Evolutionary conservation across 2,329 filamentous ascomycete genomes (phyloP).

Genomic region (Talaromyces amestolkiae): DNA sequence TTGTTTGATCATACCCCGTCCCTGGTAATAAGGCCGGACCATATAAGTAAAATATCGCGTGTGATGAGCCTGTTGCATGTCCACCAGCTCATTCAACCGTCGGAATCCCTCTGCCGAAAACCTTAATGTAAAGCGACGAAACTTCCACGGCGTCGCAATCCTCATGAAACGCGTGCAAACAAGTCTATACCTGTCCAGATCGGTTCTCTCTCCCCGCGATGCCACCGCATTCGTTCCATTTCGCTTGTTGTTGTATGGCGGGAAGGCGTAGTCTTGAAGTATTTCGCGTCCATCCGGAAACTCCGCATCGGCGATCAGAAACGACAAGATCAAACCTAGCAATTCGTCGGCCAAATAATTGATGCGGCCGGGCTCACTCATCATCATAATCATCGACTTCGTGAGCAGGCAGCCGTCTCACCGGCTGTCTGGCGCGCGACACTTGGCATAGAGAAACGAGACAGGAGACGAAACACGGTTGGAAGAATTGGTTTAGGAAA

Average conservation of each 20-base stretch:
- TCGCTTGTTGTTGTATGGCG: constrained; percentile 2
- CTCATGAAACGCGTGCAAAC: constrained; percentile 42
- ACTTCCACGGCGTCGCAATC: constrained; percentile 41
- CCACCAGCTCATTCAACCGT: constrained; percentile 34
- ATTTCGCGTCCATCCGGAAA: constrained; percentile 18
- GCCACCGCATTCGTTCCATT: constrained; percentile 3
- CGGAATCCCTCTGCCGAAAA: constrained; percentile 37
- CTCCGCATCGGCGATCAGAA: constrained; percentile 26
- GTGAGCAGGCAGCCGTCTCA: constrained; percentile 32
- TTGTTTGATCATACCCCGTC: constrained; percentile 32
- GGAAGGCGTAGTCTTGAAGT: constrained; percentile 12
- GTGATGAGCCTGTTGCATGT: constrained; percentile 39
- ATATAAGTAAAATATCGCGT: constrained; percentile 41
- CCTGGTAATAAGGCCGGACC: constrained; percentile 42
- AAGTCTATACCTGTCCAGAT: constrained; percentile 42
- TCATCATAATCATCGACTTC: constrained; percentile 20
- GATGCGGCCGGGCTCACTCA: constrained; percentile 35
- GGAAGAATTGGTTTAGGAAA: neutral
- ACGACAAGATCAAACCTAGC: constrained; percentile 34
- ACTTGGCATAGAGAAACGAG: constrained; percentile 20
- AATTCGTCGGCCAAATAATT: constrained; percentile 38
- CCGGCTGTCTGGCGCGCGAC: constrained; percentile 28
- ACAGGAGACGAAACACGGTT: neutral
- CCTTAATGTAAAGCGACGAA: constrained; percentile 37
- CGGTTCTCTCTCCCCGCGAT: constrained; percentile 31